Percentiles rank a stretch among this genome's conserved stretches.
Conservation (phyloP, 441 rosid species). For the Theobroma grandiflorum region DNA sequence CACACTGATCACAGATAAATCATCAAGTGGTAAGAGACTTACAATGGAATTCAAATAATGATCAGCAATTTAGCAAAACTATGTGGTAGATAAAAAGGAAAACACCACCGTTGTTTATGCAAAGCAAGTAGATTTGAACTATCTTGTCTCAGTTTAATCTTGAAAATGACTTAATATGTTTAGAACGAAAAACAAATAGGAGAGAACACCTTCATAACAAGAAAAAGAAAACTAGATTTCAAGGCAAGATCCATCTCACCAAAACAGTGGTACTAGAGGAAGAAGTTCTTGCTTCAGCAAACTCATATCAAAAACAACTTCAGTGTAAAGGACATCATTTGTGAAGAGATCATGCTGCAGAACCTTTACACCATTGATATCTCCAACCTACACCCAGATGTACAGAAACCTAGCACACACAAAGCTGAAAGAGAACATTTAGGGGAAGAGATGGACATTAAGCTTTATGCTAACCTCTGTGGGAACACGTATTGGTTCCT, state of each 20-base stretch:
- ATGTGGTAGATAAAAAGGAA: background rate
- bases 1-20: background rate
- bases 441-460: conserved; percentile 22
- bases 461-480: conserved; percentile 58
- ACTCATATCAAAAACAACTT: conserved; percentile 86
- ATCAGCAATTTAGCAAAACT: background rate
- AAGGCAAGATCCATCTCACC: conserved; percentile 53
- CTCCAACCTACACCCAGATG: conserved; percentile 63
- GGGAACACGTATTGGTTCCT: conserved; percentile 77
- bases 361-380: conserved; percentile 81
- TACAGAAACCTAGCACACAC: conserved; percentile 29
- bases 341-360: conserved; percentile 91
- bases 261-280: conserved; percentile 86
- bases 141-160: background rate
- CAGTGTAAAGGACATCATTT: conserved; percentile 87
- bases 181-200: background rate
- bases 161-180: background rate
- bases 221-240: conserved; percentile 12
- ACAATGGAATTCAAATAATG: conserved; percentile 3
- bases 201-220: conserved; percentile 6
- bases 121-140: background rate
- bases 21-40: conserved; percentile 6
- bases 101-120: background rate
- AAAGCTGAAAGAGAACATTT: conserved; percentile 10
- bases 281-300: conserved; percentile 82